Base-by-base conservation (phyloP, 495 filamentous ascomycete species). In the Podospora anserina region DNA sequence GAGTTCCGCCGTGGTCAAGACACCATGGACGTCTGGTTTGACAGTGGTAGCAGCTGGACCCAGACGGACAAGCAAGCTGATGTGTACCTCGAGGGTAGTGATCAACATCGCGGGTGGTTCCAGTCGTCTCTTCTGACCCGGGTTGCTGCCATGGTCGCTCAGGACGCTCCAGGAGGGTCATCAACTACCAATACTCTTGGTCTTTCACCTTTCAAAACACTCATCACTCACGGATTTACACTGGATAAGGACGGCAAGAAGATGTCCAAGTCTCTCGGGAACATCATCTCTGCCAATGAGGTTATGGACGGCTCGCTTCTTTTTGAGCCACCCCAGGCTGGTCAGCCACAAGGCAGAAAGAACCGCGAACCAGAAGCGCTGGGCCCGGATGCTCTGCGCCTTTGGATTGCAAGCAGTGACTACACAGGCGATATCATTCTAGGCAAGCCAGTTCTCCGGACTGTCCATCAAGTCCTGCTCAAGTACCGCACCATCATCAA, bases 11-110 rank as follows among this genome's bases (percentile, higher is more conserved):
- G 95, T 66, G 94, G 95, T 20, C 90, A 81, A n/a, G 96, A 99
- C 71, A 99, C 95, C 0, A 98, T 99, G 95, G 95, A 99, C 79
- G 95, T 99, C 26, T 99, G 95, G 95, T 98, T 98, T 73, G 95
- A 99, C 77, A 97, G 94, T 71, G 95, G 95, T 5, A 97, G 92
- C 63, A 97, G 91, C 75, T 99, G 95, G 95, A 89, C 92, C 0
- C 83, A 88, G 64, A 78, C 75, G 68, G 78, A 80, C 32, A 81
- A 84, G 23, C 85, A 88, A 26, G 92, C 92, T 1, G 94, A 98
- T 76, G 84, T 97, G 34, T 98, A 97, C 74, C 84, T 98, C 5
- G 95, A 99, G 81, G 95, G 95, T 28, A 90, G 88, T 2, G 95
- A 99, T 77, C 95, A 99, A 74, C 94, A 97, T 76, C 91, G 95